phyloP scores from a whole-genome alignment of 2,329 filamentous ascomycete genomes.

The Diaporthe citriasiana region DNA sequence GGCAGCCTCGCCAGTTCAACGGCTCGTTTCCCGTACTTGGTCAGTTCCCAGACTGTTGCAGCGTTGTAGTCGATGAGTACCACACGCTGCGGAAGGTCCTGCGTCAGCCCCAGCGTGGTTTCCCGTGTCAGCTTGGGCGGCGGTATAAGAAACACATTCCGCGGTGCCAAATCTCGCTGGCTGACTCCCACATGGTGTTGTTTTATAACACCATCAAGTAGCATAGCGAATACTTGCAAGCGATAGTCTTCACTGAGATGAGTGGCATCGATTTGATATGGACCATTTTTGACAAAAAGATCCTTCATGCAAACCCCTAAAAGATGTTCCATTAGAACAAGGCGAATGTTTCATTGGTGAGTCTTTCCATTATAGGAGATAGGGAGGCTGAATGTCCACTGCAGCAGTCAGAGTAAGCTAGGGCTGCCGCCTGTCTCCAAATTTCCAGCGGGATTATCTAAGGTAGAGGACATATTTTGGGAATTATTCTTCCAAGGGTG shows the following conservation, averaged over 20 bases:
- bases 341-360: conserved; percentile 1
- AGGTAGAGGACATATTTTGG: neutral
- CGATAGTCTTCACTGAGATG: conserved; percentile 23
- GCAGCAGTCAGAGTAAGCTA: conserved; percentile 9
- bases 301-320: conserved; percentile 21
- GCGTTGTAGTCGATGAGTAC: conserved; percentile 19
- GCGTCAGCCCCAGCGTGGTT: neutral
- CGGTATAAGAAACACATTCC: conserved; percentile 22
- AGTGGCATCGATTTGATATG: conserved; percentile 7
- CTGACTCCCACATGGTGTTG: neutral
- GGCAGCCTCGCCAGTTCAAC: conserved; percentile 9
- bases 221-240: neutral
- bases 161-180: conserved; percentile 17
- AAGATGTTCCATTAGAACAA: conserved; percentile 19
- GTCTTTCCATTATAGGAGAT: conserved; percentile 2
- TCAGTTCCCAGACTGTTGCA: neutral
- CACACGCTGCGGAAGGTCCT: conserved; percentile 15
- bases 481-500: neutral
- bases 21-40: conserved; percentile 21
- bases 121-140: conserved; percentile 18
- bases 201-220: conserved; percentile 12
- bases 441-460: neutral
- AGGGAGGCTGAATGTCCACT: conserved; percentile 25
- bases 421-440: neutral
- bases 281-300: conserved; percentile 2